A percentile compares a stretch with the other conserved stretches of the same genome.
phyloP scores from a whole-genome alignment of 257 asterid species.

The Solanum tarijense region DNA sequence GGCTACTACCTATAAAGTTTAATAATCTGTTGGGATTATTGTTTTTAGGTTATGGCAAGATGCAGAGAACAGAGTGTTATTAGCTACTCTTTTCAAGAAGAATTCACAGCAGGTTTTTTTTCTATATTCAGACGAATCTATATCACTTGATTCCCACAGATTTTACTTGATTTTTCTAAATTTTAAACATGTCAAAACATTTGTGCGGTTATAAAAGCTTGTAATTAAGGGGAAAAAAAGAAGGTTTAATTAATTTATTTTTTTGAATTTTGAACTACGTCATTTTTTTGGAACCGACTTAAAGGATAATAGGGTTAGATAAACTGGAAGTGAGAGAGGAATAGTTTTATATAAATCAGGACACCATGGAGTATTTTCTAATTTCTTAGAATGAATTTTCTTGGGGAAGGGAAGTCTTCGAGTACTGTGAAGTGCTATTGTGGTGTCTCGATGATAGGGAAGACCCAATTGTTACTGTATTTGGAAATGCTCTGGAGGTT shows the following conservation, averaged over 20 bases:
- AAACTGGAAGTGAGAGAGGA: background rate
- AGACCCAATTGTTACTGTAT: background rate
- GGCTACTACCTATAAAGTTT: background rate
- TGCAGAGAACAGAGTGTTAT: slow-evolving; percentile 58
- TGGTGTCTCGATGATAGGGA: background rate
- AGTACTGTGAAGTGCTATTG: background rate
- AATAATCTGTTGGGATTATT: background rate
- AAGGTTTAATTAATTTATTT: background rate
- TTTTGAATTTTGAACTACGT: background rate
- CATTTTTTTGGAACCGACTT: background rate
- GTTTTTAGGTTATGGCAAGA: slow-evolving; percentile 82
- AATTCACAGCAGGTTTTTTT: slow-evolving; percentile 50
- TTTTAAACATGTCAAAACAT: background rate
- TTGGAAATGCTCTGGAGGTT: background rate
- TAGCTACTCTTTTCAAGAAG: slow-evolving; percentile 39
- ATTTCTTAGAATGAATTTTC: background rate
- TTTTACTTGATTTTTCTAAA: background rate
- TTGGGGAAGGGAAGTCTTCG: background rate
- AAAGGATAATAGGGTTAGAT: background rate
- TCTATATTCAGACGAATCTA: background rate
- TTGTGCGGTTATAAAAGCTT: background rate
- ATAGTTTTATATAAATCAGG: background rate
- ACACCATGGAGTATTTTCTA: background rate
- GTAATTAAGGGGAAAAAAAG: background rate
- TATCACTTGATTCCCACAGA: background rate